Percentiles rank a stretch among this genome's conserved stretches.
Evolutionary conservation across 2,329 filamentous ascomycete species (phyloP).

Genomic region (Venturia oleaginea): DNA sequence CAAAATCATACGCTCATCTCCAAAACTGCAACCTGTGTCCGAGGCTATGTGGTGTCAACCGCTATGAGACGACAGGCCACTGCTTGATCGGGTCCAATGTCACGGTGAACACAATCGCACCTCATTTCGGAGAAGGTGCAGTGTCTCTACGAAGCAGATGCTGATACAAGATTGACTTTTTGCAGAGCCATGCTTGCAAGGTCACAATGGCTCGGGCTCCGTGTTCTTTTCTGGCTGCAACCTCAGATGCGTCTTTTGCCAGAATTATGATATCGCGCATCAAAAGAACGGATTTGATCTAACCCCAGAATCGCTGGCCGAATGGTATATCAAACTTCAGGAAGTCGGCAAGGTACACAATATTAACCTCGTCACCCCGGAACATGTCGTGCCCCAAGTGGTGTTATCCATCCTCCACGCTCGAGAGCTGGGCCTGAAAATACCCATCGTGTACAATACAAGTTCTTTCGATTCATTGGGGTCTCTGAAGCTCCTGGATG

Average conservation of each 20-base stretch:
- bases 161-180: not conserved
- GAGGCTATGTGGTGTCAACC: slow-evolving; percentile 66
- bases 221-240: slow-evolving; percentile 78
- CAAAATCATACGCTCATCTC: slow-evolving; percentile 64
- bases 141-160: not conserved
- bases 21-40: slow-evolving; percentile 75
- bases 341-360: slow-evolving; percentile 75
- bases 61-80: slow-evolving; percentile 68
- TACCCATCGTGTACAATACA: slow-evolving; percentile 80
- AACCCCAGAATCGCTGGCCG: slow-evolving; percentile 66
- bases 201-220: slow-evolving; percentile 68
- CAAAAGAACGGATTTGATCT: slow-evolving; percentile 73
- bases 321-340: slow-evolving; percentile 78
- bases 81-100: slow-evolving; percentile 67
- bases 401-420: slow-evolving; percentile 67
- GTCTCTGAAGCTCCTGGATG: slow-evolving; percentile 64
- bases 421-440: slow-evolving; percentile 54
- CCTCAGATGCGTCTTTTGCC: slow-evolving; percentile 65
- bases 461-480: slow-evolving; percentile 70
- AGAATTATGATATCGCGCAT: slow-evolving; percentile 78
- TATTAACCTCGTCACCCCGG: slow-evolving; percentile 79
- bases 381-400: slow-evolving; percentile 80
- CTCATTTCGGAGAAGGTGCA: slow-evolving; percentile 63
- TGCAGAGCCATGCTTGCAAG: slow-evolving; percentile 69
- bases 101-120: slow-evolving; percentile 76